Conservation (phyloP, 2,329 filamentous ascomycete genomes). For the Sclerotinia trifoliorum region DNA sequence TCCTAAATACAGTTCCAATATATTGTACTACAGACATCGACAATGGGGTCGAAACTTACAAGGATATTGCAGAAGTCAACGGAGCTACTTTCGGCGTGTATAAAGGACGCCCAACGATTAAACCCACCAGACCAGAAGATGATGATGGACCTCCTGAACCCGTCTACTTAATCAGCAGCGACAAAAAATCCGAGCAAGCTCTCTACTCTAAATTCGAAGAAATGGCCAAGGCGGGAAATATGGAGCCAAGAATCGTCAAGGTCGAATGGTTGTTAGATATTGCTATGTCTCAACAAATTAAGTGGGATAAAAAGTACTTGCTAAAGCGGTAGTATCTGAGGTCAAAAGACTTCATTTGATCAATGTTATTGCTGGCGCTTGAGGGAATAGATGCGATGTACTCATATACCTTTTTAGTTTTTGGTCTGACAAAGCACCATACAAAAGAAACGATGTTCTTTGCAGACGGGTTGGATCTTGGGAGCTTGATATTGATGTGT, state of each 20-base stretch:
- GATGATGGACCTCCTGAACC: slow-evolving; percentile 63
- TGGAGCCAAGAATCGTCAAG: slow-evolving; percentile 76
- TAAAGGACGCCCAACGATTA: slow-evolving; percentile 56
- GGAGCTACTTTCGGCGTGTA: slow-evolving; percentile 80
- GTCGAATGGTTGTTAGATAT: slow-evolving; percentile 89
- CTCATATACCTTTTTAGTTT: slow-evolving; percentile 12
- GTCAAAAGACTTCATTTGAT: not conserved
- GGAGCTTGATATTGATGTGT: slow-evolving; percentile 1
- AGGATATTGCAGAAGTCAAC: slow-evolving; percentile 82
- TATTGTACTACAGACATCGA: slow-evolving; percentile 81
- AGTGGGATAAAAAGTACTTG: slow-evolving; percentile 63
- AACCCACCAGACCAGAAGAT: slow-evolving; percentile 60
- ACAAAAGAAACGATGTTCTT: not conserved
- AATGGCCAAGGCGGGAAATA: slow-evolving; percentile 74
- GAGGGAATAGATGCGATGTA: not conserved
- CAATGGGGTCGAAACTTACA: slow-evolving; percentile 81
- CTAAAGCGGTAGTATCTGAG: slow-evolving; percentile 14
- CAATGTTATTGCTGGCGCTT: not conserved
- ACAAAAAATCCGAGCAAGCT: slow-evolving; percentile 62
- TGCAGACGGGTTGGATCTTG: not conserved
- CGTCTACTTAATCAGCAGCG: slow-evolving; percentile 78
- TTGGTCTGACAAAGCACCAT: not conserved
- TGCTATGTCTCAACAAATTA: slow-evolving; percentile 81
- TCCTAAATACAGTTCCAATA: slow-evolving; percentile 73
- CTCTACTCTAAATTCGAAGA: slow-evolving; percentile 79